Base-by-base conservation (phyloP, 148 eudicot genomes). In the Limonium bicolor region DNA sequence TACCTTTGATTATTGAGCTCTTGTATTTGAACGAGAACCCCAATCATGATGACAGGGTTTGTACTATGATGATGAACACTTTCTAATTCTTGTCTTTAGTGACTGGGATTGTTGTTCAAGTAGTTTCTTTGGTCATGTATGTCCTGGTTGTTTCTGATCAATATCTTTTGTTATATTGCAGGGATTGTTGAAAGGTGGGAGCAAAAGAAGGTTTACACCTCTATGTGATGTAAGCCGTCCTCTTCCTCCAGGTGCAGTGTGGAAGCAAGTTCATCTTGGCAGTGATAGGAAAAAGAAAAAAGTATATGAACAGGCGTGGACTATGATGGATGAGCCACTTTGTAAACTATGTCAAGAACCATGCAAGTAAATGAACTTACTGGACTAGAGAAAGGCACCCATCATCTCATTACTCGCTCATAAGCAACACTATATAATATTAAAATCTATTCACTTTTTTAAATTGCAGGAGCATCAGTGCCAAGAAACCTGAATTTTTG, bases 291-390 rank as follows among this genome's bases (percentile, higher is more conserved):
- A 59, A 46, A 78, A 63, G 51, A 73, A 73, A 64, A 76, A 56
- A 71, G 47, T 64, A 32, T 67, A 75, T 37, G 18, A 59, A 27
- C 99, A 85, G 56, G 88, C 62, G 39, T 81, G 93, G 95, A 68
- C 85, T 18, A 58, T 59, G 21, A 55, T 33, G 25, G 72, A 67
- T 32, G 82, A 85, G 67, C 99, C 99, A 46, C 76, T 90, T 36
- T 90, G 99, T 80, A 90, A 81, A 56, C 82, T 80, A 32, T 90
- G 99, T 70, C 88, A 81, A 62, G 69, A 29, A 46, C 82, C 78
- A 38, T 90, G 86, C 87, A 59, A 34, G 99, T 90, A 59, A 66
- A 82, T 68, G 34, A n/a, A n/a, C n/a, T n/a, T n/a, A n/a, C n/a
- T n/a, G n/a, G n/a, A n/a, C n/a, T n/a, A n/a, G n/a, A n/a, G n/a